phyloP scores from a whole-genome alignment of 345 rosid genomes.

The Draba incana region DNA sequence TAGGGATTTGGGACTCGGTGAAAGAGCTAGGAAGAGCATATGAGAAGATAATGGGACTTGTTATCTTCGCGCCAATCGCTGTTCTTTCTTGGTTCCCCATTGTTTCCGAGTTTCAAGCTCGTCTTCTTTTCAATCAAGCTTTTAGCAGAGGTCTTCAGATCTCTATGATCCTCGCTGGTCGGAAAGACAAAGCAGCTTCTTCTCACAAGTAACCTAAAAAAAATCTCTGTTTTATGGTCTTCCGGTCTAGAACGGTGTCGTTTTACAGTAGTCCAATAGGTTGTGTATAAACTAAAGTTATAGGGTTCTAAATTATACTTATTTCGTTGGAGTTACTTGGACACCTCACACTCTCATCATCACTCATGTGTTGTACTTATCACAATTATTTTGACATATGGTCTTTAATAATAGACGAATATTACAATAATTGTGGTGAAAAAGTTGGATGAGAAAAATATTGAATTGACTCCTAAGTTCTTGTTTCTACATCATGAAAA shows the following conservation, averaged over 20 bases:
- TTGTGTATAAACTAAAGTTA: slow-evolving; percentile 22
- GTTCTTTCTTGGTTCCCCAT: slow-evolving; percentile 85
- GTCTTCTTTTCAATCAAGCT: slow-evolving; percentile 93
- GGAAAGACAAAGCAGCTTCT: slow-evolving; percentile 51
- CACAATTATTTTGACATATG: slow-evolving; percentile 38
- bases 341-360: slow-evolving; percentile 32
- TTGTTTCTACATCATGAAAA: slow-evolving; percentile 33
- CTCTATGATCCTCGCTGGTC: slow-evolving; percentile 83
- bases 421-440: slow-evolving; percentile 19
- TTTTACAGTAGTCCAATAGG: slow-evolving; percentile 11
- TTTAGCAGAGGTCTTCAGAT: slow-evolving; percentile 93
- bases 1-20: slow-evolving; percentile 78
- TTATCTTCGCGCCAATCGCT: slow-evolving; percentile 69
- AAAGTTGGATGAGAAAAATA: not conserved
- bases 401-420: slow-evolving; percentile 30
- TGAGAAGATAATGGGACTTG: slow-evolving; percentile 75
- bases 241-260: not conserved
- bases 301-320: not conserved
- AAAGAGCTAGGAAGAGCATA: slow-evolving; percentile 86
- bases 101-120: slow-evolving; percentile 80
- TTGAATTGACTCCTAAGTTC: slow-evolving; percentile 25
- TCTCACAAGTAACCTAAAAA: slow-evolving; percentile 29
- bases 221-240: not conserved
- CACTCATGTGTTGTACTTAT: slow-evolving; percentile 33
- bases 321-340: slow-evolving; percentile 23